These are phyloP conservation scores for Nemania sp. DNA, from an alignment of 2,329 filamentous ascomycete species.

Conservation along the genomic window DNA sequence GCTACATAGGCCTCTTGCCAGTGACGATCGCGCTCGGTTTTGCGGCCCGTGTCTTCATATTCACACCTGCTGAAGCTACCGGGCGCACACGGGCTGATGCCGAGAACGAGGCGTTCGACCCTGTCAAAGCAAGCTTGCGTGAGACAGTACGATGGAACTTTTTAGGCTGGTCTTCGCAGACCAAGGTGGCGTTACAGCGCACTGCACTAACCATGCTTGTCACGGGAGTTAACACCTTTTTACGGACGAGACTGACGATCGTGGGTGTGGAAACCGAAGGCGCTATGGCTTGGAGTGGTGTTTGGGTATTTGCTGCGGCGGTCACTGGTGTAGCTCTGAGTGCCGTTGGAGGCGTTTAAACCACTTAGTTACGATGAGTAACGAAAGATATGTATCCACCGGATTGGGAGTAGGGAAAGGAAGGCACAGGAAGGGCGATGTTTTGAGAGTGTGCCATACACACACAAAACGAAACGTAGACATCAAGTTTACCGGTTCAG, in stretches of 20 bases:
- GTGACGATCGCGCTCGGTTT: slow-evolving; percentile 63
- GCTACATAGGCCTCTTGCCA: slow-evolving; percentile 63
- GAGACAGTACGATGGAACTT: slow-evolving; percentile 75
- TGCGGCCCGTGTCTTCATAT: slow-evolving; percentile 76
- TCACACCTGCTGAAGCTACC: slow-evolving; percentile 65
- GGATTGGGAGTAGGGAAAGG: not conserved
- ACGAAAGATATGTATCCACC: not conserved
- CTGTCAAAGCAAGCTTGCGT: slow-evolving; percentile 63
- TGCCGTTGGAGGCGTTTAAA: slow-evolving; percentile 54
- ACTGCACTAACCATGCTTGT: slow-evolving; percentile 62
- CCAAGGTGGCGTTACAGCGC: slow-evolving; percentile 66
- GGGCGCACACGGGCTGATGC: slow-evolving; percentile 54
- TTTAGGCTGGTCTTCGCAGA: slow-evolving; percentile 67
- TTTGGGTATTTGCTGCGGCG: slow-evolving; percentile 72
- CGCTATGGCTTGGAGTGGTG: slow-evolving; percentile 69
- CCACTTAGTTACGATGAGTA: not conserved
- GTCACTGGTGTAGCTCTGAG: slow-evolving; percentile 61
- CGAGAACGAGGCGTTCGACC: slow-evolving; percentile 60
- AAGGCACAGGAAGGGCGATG: not conserved
- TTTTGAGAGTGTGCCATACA: not conserved
- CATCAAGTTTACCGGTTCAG: not conserved
- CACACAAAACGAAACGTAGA: not conserved
- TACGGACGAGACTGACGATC: slow-evolving; percentile 68
- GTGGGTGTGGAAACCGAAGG: slow-evolving; percentile 70
- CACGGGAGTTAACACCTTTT: slow-evolving; percentile 61